Conservation (phyloP, 106 monocot genomes). For the Posidonia australis region DNA sequence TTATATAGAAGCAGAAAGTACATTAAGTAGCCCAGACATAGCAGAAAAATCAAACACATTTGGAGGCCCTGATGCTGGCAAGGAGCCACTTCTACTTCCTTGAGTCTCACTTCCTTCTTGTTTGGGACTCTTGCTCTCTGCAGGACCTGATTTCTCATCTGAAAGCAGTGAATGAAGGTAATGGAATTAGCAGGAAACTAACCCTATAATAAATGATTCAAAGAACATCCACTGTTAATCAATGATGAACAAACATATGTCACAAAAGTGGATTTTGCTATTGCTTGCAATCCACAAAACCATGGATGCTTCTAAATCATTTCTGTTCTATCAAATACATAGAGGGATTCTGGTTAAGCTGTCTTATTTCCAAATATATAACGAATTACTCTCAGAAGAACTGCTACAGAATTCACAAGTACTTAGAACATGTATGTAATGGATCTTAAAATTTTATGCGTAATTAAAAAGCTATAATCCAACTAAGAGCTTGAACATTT, state of each 20-base stretch:
- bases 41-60: slow-evolving; percentile 28
- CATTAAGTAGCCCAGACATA: slow-evolving; percentile 36
- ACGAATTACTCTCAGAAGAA: too few species aligned
- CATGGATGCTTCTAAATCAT: too few species aligned
- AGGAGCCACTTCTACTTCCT: neutral
- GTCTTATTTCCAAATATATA: too few species aligned
- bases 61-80: slow-evolving; percentile 8
- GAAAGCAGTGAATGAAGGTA: neutral
- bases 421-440: too few species aligned
- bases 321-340: too few species aligned
- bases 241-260: neutral
- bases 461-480: too few species aligned
- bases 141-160: slow-evolving; percentile 1
- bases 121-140: neutral
- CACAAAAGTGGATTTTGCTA: neutral
- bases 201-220: neutral
- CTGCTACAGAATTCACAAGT: too few species aligned
- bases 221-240: too few species aligned
- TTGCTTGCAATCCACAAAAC: neutral
- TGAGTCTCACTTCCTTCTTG: neutral
- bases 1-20: slow-evolving; percentile 15
- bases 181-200: neutral
- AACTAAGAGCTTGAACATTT: too few species aligned
- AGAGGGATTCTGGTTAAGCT: too few species aligned
- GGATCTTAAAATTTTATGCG: too few species aligned